Evolutionary conservation across 2,329 filamentous ascomycete genomes (phyloP).

Genomic region (Neurospora sp.): DNA sequence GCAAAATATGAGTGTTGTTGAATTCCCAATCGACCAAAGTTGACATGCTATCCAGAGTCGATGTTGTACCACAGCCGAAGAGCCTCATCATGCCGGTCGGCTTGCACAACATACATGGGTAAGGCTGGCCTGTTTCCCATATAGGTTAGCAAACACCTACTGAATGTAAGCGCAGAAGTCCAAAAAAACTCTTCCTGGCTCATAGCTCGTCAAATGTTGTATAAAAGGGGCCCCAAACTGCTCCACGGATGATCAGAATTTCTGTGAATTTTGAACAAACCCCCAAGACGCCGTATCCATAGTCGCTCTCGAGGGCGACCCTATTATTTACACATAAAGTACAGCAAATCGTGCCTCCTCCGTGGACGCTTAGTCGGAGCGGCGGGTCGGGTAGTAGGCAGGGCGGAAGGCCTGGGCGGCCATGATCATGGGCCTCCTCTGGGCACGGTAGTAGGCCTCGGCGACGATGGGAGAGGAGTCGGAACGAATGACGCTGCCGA

Average conservation of each 20-base stretch:
- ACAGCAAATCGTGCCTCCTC: background rate
- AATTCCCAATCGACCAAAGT: background rate
- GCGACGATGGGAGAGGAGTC: slow-evolving; percentile 70
- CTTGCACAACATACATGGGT: background rate
- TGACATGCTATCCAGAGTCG: background rate
- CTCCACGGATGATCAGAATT: background rate
- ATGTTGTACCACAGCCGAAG: background rate
- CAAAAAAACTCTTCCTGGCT: background rate
- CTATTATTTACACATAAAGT: background rate
- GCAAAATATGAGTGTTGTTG: background rate
- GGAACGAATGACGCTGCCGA: slow-evolving; percentile 90
- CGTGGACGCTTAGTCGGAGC: background rate
- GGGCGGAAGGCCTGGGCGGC: slow-evolving; percentile 30
- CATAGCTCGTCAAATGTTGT: background rate
- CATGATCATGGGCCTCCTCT: slow-evolving; percentile 63
- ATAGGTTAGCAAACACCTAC: background rate
- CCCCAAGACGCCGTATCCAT: background rate
- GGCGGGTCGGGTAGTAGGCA: slow-evolving; percentile 14
- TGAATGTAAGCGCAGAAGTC: background rate
- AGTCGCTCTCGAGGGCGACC: background rate
- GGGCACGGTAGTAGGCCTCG: slow-evolving; percentile 66
- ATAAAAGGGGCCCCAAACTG: background rate
- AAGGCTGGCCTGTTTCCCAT: background rate
- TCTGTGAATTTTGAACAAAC: background rate
- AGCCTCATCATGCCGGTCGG: background rate